These are phyloP conservation scores for Eustoma russellianum DNA, from an alignment of 257 asterid genomes.

Conservation along the genomic window DNA sequence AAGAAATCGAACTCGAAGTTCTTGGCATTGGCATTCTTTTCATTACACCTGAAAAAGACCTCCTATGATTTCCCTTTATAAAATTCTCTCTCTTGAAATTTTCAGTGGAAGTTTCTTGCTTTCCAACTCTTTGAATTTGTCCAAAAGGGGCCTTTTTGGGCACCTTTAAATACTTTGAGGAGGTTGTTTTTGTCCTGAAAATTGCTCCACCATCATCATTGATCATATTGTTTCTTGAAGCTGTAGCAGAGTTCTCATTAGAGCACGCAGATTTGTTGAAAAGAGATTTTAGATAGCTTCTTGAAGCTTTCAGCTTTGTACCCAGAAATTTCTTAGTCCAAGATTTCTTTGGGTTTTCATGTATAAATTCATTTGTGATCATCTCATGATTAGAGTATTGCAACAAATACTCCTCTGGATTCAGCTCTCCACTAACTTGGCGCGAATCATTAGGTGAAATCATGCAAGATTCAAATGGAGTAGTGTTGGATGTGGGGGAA, in stretches of 20 bases:
- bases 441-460: conserved; percentile 54
- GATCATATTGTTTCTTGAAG: conserved; percentile 3
- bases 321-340: conserved; percentile 41
- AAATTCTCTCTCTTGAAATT: conserved; percentile 16
- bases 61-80: conserved; percentile 32
- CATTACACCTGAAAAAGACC: conserved; percentile 78
- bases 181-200: conserved; percentile 16
- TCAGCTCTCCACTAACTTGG: conserved; percentile 61
- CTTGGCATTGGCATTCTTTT: conserved; percentile 42
- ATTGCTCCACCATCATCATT: conserved; percentile 10
- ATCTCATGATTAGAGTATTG: conserved; percentile 20
- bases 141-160: conserved; percentile 33
- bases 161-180: conserved; percentile 7
- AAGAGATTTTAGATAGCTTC: conserved; percentile 53
- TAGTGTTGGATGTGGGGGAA: conserved; percentile 24
- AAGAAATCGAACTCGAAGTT: conserved; percentile 4
- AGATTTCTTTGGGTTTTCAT: conserved; percentile 22
- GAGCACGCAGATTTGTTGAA: conserved; percentile 64
- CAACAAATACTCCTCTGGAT: conserved; percentile 30
- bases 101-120: conserved; percentile 7
- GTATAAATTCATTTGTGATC: conserved; percentile 3
- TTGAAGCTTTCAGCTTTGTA: conserved; percentile 46
- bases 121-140: conserved; percentile 27
- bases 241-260: conserved; percentile 22
- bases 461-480: conserved; percentile 71